Base-by-base conservation (phyloP, 2,329 filamentous ascomycete genomes). In the Colletotrichum orbiculare region DNA sequence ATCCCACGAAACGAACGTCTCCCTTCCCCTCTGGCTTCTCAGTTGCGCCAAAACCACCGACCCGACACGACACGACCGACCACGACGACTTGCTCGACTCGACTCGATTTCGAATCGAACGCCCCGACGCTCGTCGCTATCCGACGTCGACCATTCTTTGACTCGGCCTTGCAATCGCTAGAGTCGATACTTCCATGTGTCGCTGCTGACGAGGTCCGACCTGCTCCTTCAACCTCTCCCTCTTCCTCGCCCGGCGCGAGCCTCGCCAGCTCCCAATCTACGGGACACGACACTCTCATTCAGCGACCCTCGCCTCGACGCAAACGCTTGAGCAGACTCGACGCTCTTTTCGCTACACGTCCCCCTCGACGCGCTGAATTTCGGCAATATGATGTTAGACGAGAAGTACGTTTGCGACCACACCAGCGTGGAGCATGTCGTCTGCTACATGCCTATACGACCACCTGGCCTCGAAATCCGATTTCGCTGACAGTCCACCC, bases 401-500 rank as follows among this genome's bases (percentile, higher is more conserved):
- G 67, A 68, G 61, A 68, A 68, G 67, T 68, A 67, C 38, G 67
- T 68, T 62, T 66, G 65, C 65, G 66, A 56, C 55, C 53, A 45
- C n/a, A 45, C n/a, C 42, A 49, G 12, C 60, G 54, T 37, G 10
- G 33, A 6, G 46, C 35, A 25, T 10, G 25, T 35, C 42, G 7
- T 39, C 47, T 35, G 35, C 25, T 38, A 42, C 41, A 46, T 49
- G 17, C 60, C 54, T 38, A 33, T 50, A 13, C 38, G 47, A 50
- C 25, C 48, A 50, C 33, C 46, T 62, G 64, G 38, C 35, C 60
- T 59, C 13, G 58, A 38, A 41, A 48, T 15, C 25, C 33, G 25
- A 53, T 35, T 59, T 54, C 66, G 72, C 78, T 81, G 69, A 80
- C 73, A 64, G 60, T 61, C 68, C 47, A 58, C 60, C 39, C 65